Percentiles rank a stretch among this genome's conserved stretches.
phyloP scores from a whole-genome alignment of 768 basidiomycete genomes.

The Agrocybe praecox region DNA sequence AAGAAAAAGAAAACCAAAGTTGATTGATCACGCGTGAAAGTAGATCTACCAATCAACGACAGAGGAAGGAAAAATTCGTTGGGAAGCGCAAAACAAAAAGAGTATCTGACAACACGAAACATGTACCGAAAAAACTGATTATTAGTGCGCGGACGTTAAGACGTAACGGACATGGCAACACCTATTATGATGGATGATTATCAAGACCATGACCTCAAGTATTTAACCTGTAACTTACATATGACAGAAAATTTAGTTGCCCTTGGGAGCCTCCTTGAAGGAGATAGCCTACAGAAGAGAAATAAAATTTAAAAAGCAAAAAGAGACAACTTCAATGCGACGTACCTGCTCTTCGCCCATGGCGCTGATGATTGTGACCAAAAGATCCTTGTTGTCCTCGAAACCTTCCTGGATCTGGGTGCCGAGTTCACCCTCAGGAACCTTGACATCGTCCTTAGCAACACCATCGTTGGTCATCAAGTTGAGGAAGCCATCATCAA shows the following conservation, averaged over 20 bases:
- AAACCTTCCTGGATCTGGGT: slow-evolving; percentile 67
- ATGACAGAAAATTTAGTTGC: slow-evolving; percentile 25
- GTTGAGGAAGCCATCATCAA: slow-evolving; percentile 95
- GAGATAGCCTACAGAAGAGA: slow-evolving; percentile 63
- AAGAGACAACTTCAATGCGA: background rate
- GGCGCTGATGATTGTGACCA: slow-evolving; percentile 84
- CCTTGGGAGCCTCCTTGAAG: slow-evolving; percentile 87
- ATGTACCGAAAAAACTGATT: slow-evolving; percentile 5
- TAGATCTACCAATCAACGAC: slow-evolving; percentile 13
- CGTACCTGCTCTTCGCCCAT: slow-evolving; percentile 90
- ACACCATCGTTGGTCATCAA: slow-evolving; percentile 82
- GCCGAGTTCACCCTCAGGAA: slow-evolving; percentile 88
- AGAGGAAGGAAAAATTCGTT: slow-evolving; percentile 11
- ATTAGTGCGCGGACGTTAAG: slow-evolving; percentile 11
- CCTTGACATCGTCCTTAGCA: slow-evolving; percentile 91
- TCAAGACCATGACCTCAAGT: background rate
- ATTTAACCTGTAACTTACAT: background rate
- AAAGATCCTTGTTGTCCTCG: slow-evolving; percentile 85
- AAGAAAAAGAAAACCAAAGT: slow-evolving; percentile 15
- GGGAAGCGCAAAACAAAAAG: slow-evolving; percentile 11
- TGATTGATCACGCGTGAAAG: slow-evolving; percentile 8
- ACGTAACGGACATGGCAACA: slow-evolving; percentile 25
- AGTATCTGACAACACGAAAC: slow-evolving; percentile 10
- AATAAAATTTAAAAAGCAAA: slow-evolving; percentile 2
- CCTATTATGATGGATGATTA: background rate